Conservation (phyloP, 2,329 filamentous ascomycete genomes). For the Septoria petroselini region DNA sequence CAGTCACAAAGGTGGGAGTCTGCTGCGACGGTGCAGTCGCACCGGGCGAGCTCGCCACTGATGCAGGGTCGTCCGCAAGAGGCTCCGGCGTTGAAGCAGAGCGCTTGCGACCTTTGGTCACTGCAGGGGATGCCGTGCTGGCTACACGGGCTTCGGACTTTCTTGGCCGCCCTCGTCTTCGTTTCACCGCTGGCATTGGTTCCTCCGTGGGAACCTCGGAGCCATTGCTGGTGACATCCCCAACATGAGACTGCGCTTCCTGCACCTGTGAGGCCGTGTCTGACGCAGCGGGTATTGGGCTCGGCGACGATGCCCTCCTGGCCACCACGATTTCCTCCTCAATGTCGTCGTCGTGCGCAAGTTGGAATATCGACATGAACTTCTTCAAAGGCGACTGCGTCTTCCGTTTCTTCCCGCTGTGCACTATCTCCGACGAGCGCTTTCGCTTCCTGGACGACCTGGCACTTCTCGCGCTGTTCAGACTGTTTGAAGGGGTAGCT, state of each 20-base stretch:
- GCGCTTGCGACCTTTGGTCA: slow-evolving; percentile 28
- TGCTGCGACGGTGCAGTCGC: slow-evolving; percentile 5
- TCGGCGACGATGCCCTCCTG: neutral
- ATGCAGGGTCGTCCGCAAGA: neutral
- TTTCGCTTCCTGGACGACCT: slow-evolving; percentile 32
- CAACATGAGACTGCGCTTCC: slow-evolving; percentile 1
- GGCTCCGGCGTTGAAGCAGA: slow-evolving; percentile 30
- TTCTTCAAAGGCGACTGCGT: slow-evolving; percentile 32
- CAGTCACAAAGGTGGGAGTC: neutral
- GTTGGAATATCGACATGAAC: slow-evolving; percentile 24
- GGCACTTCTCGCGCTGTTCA: neutral
- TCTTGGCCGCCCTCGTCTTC: slow-evolving; percentile 30
- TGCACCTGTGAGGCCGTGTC: neutral
- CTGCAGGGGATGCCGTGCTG: slow-evolving; percentile 8
- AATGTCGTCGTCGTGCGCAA: slow-evolving; percentile 36
- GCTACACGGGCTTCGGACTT: slow-evolving; percentile 25
- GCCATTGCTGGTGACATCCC: slow-evolving; percentile 9
- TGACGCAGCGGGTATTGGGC: slow-evolving; percentile 12
- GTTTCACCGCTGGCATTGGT: slow-evolving; percentile 21
- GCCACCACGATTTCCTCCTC: slow-evolving; percentile 44
- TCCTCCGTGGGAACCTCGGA: neutral
- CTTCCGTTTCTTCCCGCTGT: slow-evolving; percentile 32
- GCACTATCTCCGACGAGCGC: slow-evolving; percentile 17
- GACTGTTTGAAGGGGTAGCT: slow-evolving; percentile 4
- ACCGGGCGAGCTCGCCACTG: neutral